A percentile compares a stretch with the other conserved stretches of the same genome.
Conservation (phyloP, 352 stramenopile genomes). For the Phytophthora cryptogea region DNA sequence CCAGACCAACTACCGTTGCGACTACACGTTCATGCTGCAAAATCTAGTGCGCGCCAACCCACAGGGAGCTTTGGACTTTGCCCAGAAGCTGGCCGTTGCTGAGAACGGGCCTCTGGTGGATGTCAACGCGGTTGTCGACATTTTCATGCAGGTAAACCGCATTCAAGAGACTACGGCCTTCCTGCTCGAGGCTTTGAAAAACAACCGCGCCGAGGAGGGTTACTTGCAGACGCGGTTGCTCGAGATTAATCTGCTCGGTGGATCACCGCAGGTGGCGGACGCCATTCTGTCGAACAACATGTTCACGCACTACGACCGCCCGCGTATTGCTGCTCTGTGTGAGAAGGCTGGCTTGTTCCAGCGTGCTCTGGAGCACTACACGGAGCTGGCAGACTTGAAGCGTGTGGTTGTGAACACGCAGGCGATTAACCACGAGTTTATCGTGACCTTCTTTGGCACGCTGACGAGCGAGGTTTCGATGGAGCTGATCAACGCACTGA, state of each 20-base stretch:
- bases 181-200: slow-evolving; percentile 98
- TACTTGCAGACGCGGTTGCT: slow-evolving; percentile 99
- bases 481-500: slow-evolving; percentile 98
- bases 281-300: slow-evolving; percentile 99
- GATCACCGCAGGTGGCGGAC: slow-evolving; percentile 98
- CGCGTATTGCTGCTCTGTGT: slow-evolving; percentile 97
- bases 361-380: slow-evolving; percentile 99
- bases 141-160: slow-evolving; percentile 99
- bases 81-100: slow-evolving; percentile 97
- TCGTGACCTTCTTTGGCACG: slow-evolving; percentile 99
- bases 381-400: slow-evolving; percentile 98
- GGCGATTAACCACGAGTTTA: slow-evolving; percentile 96
- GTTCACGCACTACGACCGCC: slow-evolving; percentile 99
- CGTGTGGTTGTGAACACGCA: slow-evolving; percentile 93
- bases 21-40: slow-evolving; percentile 99
- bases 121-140: slow-evolving; percentile 98
- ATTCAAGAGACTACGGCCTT: slow-evolving; percentile 99
- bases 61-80: slow-evolving; percentile 97
- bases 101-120: slow-evolving; percentile 96
- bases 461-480: slow-evolving; percentile 97
- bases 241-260: slow-evolving; percentile 99
- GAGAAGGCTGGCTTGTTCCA: slow-evolving; percentile 99
- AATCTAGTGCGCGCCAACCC: slow-evolving; percentile 99
- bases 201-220: slow-evolving; percentile 98
- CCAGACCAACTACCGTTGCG: slow-evolving; percentile 97